Percentiles rank a stretch among this genome's conserved stretches.
Conservation (phyloP, 2,329 filamentous ascomycete genomes). For the Exophiala spinifera region DNA sequence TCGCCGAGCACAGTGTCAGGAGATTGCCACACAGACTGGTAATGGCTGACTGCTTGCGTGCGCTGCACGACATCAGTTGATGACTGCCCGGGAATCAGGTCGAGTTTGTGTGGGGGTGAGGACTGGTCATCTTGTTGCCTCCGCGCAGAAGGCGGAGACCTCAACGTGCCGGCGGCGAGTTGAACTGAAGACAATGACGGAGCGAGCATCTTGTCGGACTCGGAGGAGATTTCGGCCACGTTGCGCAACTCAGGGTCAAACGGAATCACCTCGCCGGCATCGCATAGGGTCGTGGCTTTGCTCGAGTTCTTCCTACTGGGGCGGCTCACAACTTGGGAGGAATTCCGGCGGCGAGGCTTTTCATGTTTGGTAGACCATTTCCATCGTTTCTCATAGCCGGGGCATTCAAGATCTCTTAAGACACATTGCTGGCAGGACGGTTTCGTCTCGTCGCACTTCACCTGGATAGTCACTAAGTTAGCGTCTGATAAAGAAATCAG, state of each 20-base stretch:
- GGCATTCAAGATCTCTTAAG: constrained; percentile 1
- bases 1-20: constrained; percentile 4
- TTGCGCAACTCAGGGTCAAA: no score
- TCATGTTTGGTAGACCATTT: constrained; percentile 10
- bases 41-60: neutral
- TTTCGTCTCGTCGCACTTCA: constrained; percentile 7
- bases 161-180: no score
- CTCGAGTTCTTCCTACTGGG: neutral
- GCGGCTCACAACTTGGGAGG: neutral
- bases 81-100: no score
- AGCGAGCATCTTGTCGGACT: no score
- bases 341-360: neutral
- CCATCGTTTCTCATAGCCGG: constrained; percentile 1
- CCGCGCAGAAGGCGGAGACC: no score
- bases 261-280: no score
- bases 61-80: no score
- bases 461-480: neutral
- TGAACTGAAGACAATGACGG: no score
- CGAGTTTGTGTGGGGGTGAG: no score
- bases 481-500: neutral
- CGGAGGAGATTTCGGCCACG: no score
- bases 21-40: neutral
- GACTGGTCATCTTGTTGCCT: no score
- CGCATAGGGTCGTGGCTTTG: no score
- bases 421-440: constrained; percentile 3